Evolutionary conservation across 768 basidiomycete genomes (phyloP).

Genomic region (Tephrocybe sp.): DNA sequence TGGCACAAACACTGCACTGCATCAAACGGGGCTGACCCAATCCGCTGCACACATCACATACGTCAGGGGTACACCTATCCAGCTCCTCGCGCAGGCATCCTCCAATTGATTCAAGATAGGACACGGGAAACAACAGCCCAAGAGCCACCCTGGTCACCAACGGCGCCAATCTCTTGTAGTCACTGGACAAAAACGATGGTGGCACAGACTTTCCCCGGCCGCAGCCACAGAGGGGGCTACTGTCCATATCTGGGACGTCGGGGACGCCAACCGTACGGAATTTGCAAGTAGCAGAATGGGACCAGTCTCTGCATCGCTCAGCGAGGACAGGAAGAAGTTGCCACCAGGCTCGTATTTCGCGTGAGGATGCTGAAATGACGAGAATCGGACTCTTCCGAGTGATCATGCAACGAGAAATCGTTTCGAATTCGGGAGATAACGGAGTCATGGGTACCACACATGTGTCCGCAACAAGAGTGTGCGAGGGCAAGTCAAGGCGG

Average conservation of each 20-base stretch:
- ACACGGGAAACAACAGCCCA: slow-evolving; percentile 51
- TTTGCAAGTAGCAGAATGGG: slow-evolving; percentile 46
- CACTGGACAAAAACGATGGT: slow-evolving; percentile 30
- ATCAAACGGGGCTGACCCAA: slow-evolving; percentile 25
- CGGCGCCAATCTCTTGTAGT: slow-evolving; percentile 41
- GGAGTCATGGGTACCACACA: slow-evolving; percentile 41
- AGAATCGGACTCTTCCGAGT: background rate
- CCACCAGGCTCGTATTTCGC: slow-evolving; percentile 42
- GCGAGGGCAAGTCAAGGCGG: slow-evolving; percentile 46
- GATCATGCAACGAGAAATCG: background rate
- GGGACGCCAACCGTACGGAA: slow-evolving; percentile 41
- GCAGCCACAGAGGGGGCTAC: slow-evolving; percentile 51
- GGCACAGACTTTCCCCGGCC: slow-evolving; percentile 46
- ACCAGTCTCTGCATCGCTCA: slow-evolving; percentile 57
- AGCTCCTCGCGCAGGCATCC: background rate
- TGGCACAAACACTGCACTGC: slow-evolving; percentile 28
- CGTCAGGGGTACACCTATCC: background rate
- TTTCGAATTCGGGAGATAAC: background rate
- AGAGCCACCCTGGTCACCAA: slow-evolving; percentile 51
- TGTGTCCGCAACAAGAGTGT: slow-evolving; percentile 52
- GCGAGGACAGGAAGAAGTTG: slow-evolving; percentile 48
- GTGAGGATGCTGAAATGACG: slow-evolving; percentile 19
- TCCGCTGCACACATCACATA: slow-evolving; percentile 30
- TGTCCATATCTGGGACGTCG: slow-evolving; percentile 32
- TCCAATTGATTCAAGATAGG: slow-evolving; percentile 43